phyloP scores from a whole-genome alignment of 179 eudicot genomes.

The Drosera spatulata region DNA sequence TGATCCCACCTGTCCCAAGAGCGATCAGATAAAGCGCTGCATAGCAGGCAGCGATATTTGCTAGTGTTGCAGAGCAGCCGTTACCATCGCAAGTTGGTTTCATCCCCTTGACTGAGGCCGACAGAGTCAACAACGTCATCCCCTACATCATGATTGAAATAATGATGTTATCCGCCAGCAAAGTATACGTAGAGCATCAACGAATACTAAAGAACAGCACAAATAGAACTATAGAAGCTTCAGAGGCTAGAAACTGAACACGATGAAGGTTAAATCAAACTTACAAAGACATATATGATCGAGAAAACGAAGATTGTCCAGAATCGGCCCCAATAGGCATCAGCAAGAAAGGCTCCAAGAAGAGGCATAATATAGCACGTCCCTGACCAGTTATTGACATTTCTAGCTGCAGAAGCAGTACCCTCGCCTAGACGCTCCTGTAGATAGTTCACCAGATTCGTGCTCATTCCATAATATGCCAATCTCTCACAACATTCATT shows the following conservation, averaged over 20 bases:
- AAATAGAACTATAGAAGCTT: not conserved
- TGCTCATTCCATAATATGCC: conserved; percentile 27
- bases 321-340: conserved; percentile 35
- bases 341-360: conserved; percentile 25
- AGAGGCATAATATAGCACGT: conserved; percentile 32
- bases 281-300: conserved; percentile 17
- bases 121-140: conserved; percentile 45
- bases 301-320: conserved; percentile 32
- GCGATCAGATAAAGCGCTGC: conserved; percentile 44
- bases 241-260: not conserved
- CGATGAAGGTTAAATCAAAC: too few species aligned
- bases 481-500: conserved; percentile 25
- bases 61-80: conserved; percentile 38
- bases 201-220: too few species aligned
- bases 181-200: too few species aligned
- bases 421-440: conserved; percentile 17
- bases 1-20: conserved; percentile 43
- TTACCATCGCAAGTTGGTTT: conserved; percentile 31
- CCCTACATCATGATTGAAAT: conserved; percentile 16
- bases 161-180: too few species aligned
- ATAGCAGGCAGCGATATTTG: conserved; percentile 16
- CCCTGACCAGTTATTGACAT: conserved; percentile 25
- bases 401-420: conserved; percentile 33
- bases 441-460: conserved; percentile 24
- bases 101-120: conserved; percentile 35